Evolutionary conservation across 2,329 filamentous ascomycete species (phyloP).

Genomic region (Fusarium domesticum): DNA sequence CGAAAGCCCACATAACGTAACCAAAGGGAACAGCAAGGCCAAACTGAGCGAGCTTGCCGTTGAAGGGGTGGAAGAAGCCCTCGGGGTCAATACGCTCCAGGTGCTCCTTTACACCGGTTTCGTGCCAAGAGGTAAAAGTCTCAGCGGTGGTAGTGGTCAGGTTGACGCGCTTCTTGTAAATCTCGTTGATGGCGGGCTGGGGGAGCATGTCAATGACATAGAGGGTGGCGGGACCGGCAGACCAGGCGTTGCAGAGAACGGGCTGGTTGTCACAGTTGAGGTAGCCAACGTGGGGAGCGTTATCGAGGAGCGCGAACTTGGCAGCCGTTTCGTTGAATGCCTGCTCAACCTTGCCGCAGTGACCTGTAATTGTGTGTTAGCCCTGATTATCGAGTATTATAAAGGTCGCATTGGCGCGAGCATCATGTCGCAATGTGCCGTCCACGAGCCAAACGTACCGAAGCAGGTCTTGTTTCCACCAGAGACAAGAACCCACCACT

Average conservation of each 20-base stretch:
- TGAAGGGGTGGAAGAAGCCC: conserved; percentile 73
- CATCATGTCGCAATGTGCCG: too few relatives aligned
- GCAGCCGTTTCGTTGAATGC: conserved; percentile 65
- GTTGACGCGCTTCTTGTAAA: conserved; percentile 66
- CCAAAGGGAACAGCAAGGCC: conserved; percentile 62
- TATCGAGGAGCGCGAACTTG: conserved; percentile 59
- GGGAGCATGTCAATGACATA: conserved; percentile 68
- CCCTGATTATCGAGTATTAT: conserved; percentile 2
- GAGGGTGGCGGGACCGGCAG: conserved; percentile 59
- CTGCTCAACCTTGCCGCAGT: conserved; percentile 61
- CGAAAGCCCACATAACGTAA: conserved; percentile 65
- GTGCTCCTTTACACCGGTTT: conserved; percentile 48
- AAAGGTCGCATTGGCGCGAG: conserved; percentile 7
- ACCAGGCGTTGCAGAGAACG: conserved; percentile 73
- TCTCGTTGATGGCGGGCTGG: conserved; percentile 58
- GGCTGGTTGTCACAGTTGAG: conserved; percentile 73
- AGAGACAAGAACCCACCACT: conserved; percentile 73
- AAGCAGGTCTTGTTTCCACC: conserved; percentile 78
- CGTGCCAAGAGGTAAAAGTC: conserved; percentile 59
- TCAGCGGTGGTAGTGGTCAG: conserved; percentile 63
- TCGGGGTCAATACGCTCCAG: conserved; percentile 45
- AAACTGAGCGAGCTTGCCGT: conserved; percentile 62
- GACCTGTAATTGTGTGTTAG: conserved; percentile 45
- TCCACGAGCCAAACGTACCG: conserved; percentile 40
- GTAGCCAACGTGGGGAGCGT: conserved; percentile 63